Evolutionary conservation across 768 basidiomycete genomes (phyloP).

Genomic region (Tylopilus sp.): DNA sequence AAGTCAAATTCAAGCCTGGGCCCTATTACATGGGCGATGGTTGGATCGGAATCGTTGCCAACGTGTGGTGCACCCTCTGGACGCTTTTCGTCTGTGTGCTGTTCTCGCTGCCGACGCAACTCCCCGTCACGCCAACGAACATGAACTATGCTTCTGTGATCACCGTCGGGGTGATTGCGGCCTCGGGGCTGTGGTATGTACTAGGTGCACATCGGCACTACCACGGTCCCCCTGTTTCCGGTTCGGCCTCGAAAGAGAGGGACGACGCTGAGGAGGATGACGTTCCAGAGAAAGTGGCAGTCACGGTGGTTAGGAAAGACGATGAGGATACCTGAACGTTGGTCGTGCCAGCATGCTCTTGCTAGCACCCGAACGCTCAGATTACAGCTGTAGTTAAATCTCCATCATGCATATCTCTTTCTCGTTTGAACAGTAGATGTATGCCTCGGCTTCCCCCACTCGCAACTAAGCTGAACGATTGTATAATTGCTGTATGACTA

Average conservation of each 20-base stretch:
- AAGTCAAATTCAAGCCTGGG: slow-evolving; percentile 56
- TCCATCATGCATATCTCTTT: not conserved
- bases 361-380: too few relatives aligned
- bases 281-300: slow-evolving; percentile 5
- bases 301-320: not conserved
- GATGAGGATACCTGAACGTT: not conserved
- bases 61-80: slow-evolving; percentile 45
- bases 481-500: too few relatives aligned
- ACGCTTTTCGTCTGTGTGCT: slow-evolving; percentile 44
- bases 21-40: slow-evolving; percentile 61
- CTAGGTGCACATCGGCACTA: slow-evolving; percentile 53
- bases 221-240: slow-evolving; percentile 52
- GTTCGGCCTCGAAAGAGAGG: slow-evolving; percentile 29
- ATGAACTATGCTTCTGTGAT: slow-evolving; percentile 52
- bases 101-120: slow-evolving; percentile 47
- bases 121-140: slow-evolving; percentile 45
- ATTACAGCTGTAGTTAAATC: not conserved
- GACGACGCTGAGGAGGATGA: not conserved
- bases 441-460: too few relatives aligned
- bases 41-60: slow-evolving; percentile 41
- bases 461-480: too few relatives aligned
- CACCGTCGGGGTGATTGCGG: slow-evolving; percentile 19
- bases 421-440: too few relatives aligned
- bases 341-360: too few relatives aligned
- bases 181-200: slow-evolving; percentile 49